Base-by-base conservation (phyloP, 495 filamentous ascomycete species). In the Tuber borchii region DNA sequence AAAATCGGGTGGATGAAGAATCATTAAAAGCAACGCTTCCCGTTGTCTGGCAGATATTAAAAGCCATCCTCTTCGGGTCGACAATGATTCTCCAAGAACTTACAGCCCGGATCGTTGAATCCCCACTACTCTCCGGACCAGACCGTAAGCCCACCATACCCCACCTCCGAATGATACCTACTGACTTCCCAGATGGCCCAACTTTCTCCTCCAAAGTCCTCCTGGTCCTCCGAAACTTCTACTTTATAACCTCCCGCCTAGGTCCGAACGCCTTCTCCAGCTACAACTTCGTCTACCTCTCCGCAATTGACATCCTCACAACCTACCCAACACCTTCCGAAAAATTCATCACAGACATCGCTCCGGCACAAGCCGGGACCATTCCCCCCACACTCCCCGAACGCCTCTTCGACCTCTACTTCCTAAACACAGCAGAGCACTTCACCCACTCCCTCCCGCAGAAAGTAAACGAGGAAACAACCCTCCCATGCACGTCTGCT, bases 391-490 rank as follows among this genome's bases (percentile, higher is more conserved):
- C 92, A 83, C 92, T 94, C 1, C 85, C 96, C 22, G 90, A 95
- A 79, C 87, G 93, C 70, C 93, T 89, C 77, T 86, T 93, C 17
- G 92, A 97, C 83, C 89, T 97, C 72, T 99, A 92, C 87, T 98
- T 97, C 84, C 88, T 99, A 68, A 97, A 97, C 82, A 90, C 89
- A 2, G 89, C 91, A 19, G 95, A 99, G 82, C 93, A 97, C 81
- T 91, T 98, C 81, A 91, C 92, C 0, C 84, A 93, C 31, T 84
- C 90, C 31, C 84, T 98, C 12, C 85, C 91, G 0, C 87, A 91
- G 2, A 81, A 86, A 14, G 86, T 87, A 31, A 92, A 89, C 81
- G 93, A 97, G 78, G 86, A 90, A 19, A 85, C 97, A 2, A 87
- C 97, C 43, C 85, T 97, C 61, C 87, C 89, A 20, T 90, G 92